Base-by-base conservation (phyloP, 192 early-diverging fungal genomes). In the Gamsiella multidivaricata region DNA sequence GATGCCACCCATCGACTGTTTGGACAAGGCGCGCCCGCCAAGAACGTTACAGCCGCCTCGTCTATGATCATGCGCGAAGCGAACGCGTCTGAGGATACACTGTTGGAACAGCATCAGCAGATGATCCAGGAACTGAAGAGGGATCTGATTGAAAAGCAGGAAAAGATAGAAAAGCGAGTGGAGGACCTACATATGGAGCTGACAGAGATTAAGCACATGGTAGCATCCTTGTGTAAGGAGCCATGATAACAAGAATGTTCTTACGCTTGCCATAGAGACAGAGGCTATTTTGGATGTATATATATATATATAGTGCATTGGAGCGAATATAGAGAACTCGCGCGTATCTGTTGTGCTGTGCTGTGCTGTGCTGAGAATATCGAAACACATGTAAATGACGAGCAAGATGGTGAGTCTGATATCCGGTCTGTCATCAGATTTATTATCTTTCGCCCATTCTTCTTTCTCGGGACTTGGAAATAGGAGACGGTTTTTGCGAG, bases 371-470 rank as follows among this genome's bases (percentile, higher is more conserved):
- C n/a, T n/a, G n/a, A n/a, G n/a, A n/a, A n/a, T n/a, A n/a, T n/a
- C n/a, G n/a, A n/a, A n/a, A n/a, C n/a, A n/a, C n/a, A n/a, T n/a
- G n/a, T n/a, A n/a, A n/a, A n/a, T n/a, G n/a, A n/a, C n/a, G n/a
- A n/a, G n/a, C n/a, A n/a, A n/a, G n/a, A n/a, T n/a, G n/a, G n/a
- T n/a, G n/a, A n/a, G n/a, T n/a, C n/a, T n/a, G n/a, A n/a, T n/a
- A n/a, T n/a, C n/a, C n/a, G n/a, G 32, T 32, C 54, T 36, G 32
- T 36, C 33, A 8, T 49, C 25, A 20, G 8, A 37, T 54, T 43
- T 55, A 39, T 56, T 56, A 46, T 56, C 25, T 55, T 56, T 66
- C 64, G 34, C 53, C 46, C 22, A 45, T 33, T 56, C 20, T 46
- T 55, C 37, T 34, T 66, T 66, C 56, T 55, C 29, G 28, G 29